These are phyloP conservation scores for Chamaecyparis obtusa DNA, from an alignment of 75 land plant species.

Conservation along the genomic window DNA sequence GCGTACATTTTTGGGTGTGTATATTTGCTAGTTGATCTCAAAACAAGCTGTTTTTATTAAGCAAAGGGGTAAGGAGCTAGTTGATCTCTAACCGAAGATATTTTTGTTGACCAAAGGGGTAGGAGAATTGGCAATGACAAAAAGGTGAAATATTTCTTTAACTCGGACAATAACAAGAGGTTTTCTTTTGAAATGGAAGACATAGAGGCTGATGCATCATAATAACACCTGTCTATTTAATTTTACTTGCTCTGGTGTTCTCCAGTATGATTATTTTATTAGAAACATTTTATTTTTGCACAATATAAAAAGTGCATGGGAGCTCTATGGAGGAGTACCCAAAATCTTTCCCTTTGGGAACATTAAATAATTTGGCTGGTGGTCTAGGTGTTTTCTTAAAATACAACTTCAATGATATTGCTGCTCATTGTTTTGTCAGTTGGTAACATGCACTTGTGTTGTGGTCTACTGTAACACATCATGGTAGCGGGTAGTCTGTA, in stretches of 20 bases:
- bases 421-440: no score
- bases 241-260: neutral
- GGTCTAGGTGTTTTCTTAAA: no score
- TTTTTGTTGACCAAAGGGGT: neutral
- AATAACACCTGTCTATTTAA: neutral
- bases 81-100: neutral
- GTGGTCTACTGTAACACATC: no score
- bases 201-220: neutral
- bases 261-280: neutral
- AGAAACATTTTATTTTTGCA: no score
- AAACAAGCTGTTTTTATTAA: neutral
- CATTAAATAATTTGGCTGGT: no score
- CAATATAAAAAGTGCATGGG: neutral
- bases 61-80: neutral
- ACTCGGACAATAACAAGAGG: neutral
- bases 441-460: no score
- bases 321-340: neutral
- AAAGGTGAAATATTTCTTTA: neutral
- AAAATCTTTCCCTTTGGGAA: no score
- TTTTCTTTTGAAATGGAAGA: neutral
- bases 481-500: no score
- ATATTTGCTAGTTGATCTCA: neutral
- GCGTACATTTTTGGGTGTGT: neutral
- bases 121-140: neutral
- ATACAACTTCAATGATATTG: no score